These are phyloP conservation scores for Ceratobasidium sp. DNA, from an alignment of 1,284 basidiomycete species.

Conservation along the genomic window DNA sequence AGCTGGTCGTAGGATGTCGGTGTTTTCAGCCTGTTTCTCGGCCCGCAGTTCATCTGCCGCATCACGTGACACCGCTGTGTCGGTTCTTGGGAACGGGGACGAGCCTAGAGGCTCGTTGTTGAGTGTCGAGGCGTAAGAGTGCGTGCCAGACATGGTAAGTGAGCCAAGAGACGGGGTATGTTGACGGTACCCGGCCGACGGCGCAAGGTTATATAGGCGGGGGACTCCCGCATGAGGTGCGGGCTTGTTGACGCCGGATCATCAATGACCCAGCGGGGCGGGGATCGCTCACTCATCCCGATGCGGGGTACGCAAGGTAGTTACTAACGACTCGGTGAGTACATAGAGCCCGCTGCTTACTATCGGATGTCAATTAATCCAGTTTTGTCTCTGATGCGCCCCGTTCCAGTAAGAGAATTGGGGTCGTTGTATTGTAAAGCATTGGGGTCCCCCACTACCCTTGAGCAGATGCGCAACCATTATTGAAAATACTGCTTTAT, in stretches of 20 bases:
- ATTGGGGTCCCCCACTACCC: no score
- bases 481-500: no score
- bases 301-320: neutral
- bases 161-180: neutral
- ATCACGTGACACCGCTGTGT: conserved; percentile 17
- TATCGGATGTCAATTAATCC: no score
- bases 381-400: no score
- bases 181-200: neutral
- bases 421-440: no score
- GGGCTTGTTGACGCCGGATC: conserved; percentile 2
- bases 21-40: conserved; percentile 24
- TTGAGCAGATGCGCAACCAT: no score
- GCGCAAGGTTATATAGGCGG: conserved; percentile 1
- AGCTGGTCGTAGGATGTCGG: conserved; percentile 21
- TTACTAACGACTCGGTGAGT: neutral
- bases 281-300: neutral
- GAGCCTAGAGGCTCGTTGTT: conserved; percentile 11
- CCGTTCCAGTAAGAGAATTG: no score
- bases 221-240: conserved; percentile 5
- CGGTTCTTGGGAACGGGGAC: neutral
- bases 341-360: neutral
- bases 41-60: neutral
- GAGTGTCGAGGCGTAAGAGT: conserved; percentile 18
- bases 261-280: neutral
- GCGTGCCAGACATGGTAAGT: conserved; percentile 23